These are phyloP conservation scores for Ambrosiella beaveri DNA, from an alignment of 2,329 filamentous ascomycete genomes.

Conservation along the genomic window DNA sequence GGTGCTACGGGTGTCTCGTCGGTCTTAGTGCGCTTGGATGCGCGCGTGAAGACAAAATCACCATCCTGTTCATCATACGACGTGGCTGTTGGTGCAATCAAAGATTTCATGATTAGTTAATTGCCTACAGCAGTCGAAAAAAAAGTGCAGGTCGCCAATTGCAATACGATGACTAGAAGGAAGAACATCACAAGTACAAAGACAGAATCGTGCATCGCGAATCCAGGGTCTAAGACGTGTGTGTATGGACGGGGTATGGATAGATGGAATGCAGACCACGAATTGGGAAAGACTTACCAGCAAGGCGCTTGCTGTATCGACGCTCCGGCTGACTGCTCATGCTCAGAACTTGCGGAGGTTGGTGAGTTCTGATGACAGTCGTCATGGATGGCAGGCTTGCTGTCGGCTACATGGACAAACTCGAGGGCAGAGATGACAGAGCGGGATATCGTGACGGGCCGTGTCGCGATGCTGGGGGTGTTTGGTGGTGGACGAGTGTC, in stretches of 20 bases:
- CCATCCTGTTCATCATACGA: slow-evolving; percentile 53
- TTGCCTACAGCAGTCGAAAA: neutral
- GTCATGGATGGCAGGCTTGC: slow-evolving; percentile 43
- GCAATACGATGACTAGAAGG: neutral
- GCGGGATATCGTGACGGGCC: neutral
- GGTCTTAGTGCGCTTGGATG: slow-evolving; percentile 46
- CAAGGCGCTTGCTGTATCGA: slow-evolving; percentile 46
- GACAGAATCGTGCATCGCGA: neutral
- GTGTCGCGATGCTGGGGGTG: slow-evolving; percentile 4
- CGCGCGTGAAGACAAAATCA: slow-evolving; percentile 59
- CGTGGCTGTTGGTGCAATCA: slow-evolving; percentile 18
- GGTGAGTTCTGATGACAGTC: slow-evolving; percentile 47
- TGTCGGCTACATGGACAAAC: slow-evolving; percentile 11
- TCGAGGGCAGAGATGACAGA: neutral
- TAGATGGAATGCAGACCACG: neutral
- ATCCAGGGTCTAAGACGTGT: neutral
- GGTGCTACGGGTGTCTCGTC: slow-evolving; percentile 22
- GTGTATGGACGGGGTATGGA: neutral
- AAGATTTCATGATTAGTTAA: slow-evolving; percentile 6
- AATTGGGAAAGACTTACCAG: slow-evolving; percentile 29
- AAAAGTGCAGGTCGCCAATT: neutral
- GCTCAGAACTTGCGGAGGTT: slow-evolving; percentile 49
- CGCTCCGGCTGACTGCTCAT: slow-evolving; percentile 47
- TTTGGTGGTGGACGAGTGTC: neutral
- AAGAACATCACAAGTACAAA: neutral